Evolutionary conservation across 768 basidiomycete genomes (phyloP), one percentile per base, ranked within the genome.

Genomic region (Lactifluus hygrophoroides): DNA sequence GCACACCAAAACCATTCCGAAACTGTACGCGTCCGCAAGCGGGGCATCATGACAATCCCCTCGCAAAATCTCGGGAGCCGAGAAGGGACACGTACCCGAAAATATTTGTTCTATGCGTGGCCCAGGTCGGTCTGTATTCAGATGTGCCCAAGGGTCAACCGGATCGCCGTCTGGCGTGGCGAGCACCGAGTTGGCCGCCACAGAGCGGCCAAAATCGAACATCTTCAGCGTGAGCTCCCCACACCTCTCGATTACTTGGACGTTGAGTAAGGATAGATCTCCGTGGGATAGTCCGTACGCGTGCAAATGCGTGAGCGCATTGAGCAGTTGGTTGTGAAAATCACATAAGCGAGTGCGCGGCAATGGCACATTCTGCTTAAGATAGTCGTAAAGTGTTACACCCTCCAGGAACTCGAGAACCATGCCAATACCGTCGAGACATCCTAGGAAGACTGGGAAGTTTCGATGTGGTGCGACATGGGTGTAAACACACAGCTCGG

Each of bases 351-450:
- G 76, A 47, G 69, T 68, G 17, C 68, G 70, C 44, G 77, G 70
- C 51, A 89, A 70, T 9, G 71, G 67, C 5, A 84, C 83, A 37
- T 77, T 73, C 48, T 77, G 79, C 42, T 38, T 73, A 62, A 91
- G 82, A 61, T 86, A 81, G 69, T 90, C 86, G 72, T 86, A 89
- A 40, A 93, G 73, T 42, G 90, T 85, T 63, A 86, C 80, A 9
- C 90, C 90, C 25, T 91, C 89, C 70, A 92, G 77, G 66, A 77
- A 89, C 68, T 91, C 90, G 60, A 92, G 81, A 19, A 90, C 89
- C 86, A 92, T 88, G 35, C 90, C 90, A 44, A 91, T 84, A 70
- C 88, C 88, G 71, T 91, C 89, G 51, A 91, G 75, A 17, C 85
- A 87, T 2, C 89, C 89, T 17, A 91, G 75, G 69, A 90, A 91